Percentiles rank a stretch among this genome's conserved stretches.
These are phyloP conservation scores for Xylaria nigripes DNA, from an alignment of 495 filamentous ascomycete genomes.

Conservation along the genomic window DNA sequence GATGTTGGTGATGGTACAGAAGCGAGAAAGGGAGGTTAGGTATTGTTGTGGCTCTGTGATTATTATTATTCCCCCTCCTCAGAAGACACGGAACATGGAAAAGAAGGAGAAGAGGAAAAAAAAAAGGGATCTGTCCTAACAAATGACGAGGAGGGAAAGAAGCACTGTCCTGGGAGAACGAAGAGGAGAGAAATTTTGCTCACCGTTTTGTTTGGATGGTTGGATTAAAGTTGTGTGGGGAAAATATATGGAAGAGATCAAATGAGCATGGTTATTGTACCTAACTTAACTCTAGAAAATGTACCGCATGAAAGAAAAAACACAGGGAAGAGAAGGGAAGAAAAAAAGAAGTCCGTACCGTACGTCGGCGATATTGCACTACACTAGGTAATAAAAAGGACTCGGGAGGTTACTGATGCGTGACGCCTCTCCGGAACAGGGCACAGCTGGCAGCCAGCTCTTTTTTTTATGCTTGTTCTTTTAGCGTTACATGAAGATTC, in stretches of 20 bases:
- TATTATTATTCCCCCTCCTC: not conserved
- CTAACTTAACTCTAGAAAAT: too few relatives aligned
- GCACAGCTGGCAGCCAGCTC: not conserved
- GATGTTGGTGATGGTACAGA: not conserved
- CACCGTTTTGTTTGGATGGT: not conserved
- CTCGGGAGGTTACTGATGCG: not conserved
- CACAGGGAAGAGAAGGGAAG: not conserved
- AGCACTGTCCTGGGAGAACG: not conserved
- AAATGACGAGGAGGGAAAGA: not conserved
- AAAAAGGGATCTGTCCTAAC: not conserved
- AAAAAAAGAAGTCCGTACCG: not conserved
- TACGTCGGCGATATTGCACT: not conserved
- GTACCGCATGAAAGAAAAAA: not conserved
- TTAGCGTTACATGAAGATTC: not conserved
- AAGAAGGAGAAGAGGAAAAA: not conserved
- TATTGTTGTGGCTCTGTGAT: not conserved
- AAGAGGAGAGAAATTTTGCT: conserved; percentile 5
- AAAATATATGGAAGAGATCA: not conserved
- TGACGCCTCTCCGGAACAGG: not conserved
- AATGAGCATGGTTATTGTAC: not conserved
- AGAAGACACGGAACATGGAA: not conserved
- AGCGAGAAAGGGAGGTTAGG: not conserved
- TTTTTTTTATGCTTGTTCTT: not conserved
- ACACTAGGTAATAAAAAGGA: not conserved
- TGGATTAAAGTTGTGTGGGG: not conserved